A percentile compares a stretch with the other conserved stretches of the same genome.
These are phyloP conservation scores for Haplosporangium sp. DNA, from an alignment of 371 early-diverging fungal genomes.

Conservation along the genomic window DNA sequence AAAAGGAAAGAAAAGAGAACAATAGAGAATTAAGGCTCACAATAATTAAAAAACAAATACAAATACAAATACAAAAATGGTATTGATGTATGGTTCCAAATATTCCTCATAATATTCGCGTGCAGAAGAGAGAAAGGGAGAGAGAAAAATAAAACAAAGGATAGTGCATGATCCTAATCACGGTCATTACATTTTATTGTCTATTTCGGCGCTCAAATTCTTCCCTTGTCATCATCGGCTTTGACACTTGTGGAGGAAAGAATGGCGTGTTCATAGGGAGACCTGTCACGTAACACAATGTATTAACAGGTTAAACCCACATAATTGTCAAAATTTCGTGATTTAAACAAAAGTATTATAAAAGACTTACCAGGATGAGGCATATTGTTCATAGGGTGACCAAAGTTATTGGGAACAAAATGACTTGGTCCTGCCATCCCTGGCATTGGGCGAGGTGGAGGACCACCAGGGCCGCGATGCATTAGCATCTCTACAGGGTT, in stretches of 20 bases:
- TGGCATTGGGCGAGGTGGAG: constrained; percentile 48
- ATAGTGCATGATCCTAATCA: neutral
- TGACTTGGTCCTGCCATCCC: constrained; percentile 53
- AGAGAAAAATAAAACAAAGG: too few species aligned
- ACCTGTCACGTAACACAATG: constrained; percentile 10
- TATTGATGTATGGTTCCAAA: neutral
- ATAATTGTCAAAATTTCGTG: too few species aligned
- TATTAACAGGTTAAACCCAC: too few species aligned
- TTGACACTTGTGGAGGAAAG: constrained; percentile 51
- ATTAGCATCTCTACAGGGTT: constrained; percentile 53
- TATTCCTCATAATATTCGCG: neutral
- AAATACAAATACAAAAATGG: too few species aligned
- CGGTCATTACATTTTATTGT: constrained; percentile 24
- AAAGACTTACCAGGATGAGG: constrained; percentile 36
- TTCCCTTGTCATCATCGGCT: constrained; percentile 54
- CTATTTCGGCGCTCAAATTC: constrained; percentile 55
- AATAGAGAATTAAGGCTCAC: neutral
- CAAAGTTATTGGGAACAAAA: constrained; percentile 52
- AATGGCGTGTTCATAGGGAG: constrained; percentile 44
- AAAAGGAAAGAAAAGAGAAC: neutral
- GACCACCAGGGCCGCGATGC: constrained; percentile 47
- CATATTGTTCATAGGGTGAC: constrained; percentile 52
- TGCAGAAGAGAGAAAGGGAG: neutral
- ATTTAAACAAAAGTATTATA: neutral
- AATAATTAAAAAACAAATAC: constrained; percentile 3